Conservation (phyloP, 495 filamentous ascomycete genomes). For the Penicillium manginii region DNA sequence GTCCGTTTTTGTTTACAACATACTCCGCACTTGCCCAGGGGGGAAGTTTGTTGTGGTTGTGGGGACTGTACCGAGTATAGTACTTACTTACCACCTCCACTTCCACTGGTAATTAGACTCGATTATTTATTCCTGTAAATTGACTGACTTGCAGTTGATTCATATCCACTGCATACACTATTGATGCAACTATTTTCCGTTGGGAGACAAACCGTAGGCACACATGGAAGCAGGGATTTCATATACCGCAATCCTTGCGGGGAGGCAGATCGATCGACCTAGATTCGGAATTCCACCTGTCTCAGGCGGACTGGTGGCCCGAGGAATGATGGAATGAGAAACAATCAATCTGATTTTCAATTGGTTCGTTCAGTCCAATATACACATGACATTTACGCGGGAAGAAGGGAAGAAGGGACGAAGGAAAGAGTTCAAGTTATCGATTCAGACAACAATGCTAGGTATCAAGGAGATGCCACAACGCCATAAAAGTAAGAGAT, state of each 20-base stretch:
- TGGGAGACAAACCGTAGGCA: constrained; percentile 12
- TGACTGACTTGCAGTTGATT: background rate
- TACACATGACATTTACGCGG: background rate
- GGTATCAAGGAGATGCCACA: constrained; percentile 29
- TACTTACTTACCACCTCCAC: no score
- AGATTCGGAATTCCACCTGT: constrained; percentile 22
- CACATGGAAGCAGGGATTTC: constrained; percentile 10
- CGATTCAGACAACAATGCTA: constrained; percentile 19
- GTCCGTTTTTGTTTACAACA: constrained; percentile 32
- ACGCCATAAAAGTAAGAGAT: constrained; percentile 16
- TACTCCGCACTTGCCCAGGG: constrained; percentile 36
- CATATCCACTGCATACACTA: constrained; percentile 8
- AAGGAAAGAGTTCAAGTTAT: constrained; percentile 2
- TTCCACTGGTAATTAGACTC: background rate
- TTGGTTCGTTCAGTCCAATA: background rate
- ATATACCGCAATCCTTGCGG: constrained; percentile 11
- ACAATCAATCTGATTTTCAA: no score
- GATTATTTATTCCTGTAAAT: background rate
- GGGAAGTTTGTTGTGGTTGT: constrained; percentile 35
- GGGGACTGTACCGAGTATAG: no score
- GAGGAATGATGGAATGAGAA: constrained; percentile 10
- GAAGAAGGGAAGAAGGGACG: background rate
- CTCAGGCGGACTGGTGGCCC: constrained; percentile 21
- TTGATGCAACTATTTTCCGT: constrained; percentile 11
- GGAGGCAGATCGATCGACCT: constrained; percentile 15